Conservation (phyloP, 2,329 filamentous ascomycete genomes). For the Mycosphaerella arachidis region DNA sequence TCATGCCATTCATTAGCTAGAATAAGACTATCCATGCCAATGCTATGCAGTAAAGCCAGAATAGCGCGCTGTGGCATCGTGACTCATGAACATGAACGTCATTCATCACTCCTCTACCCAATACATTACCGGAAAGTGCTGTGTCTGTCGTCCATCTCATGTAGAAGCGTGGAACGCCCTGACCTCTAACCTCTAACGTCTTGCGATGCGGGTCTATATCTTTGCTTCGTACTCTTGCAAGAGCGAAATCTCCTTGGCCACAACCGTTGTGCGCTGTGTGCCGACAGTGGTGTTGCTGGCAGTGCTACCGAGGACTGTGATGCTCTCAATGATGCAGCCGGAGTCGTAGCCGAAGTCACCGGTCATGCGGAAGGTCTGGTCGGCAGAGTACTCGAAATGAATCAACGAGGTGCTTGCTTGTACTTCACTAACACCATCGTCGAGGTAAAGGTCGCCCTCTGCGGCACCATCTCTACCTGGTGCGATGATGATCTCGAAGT, state of each 20-base stretch:
- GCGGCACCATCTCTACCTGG: conserved; percentile 60
- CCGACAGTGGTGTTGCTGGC: neutral
- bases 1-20: neutral
- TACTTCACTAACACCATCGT: conserved; percentile 67
- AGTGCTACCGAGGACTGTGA: conserved; percentile 47
- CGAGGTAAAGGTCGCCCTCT: conserved; percentile 65
- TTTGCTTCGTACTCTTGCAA: conserved; percentile 3
- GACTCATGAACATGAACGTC: neutral
- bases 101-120: neutral
- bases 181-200: neutral
- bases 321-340: conserved; percentile 42
- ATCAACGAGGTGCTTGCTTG: conserved; percentile 56
- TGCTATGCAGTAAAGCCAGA: neutral
- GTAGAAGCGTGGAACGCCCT: neutral
- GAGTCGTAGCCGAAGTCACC: conserved; percentile 39
- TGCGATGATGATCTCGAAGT: conserved; percentile 69
- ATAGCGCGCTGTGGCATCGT: neutral
- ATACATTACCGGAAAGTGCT: neutral
- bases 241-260: conserved; percentile 5
- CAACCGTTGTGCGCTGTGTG: neutral
- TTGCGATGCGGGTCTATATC: neutral
- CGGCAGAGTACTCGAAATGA: conserved; percentile 50
- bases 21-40: neutral
- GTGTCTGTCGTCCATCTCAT: neutral
- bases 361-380: conserved; percentile 13